Conservation (phyloP, 2,329 filamentous ascomycete species). For the Magnaporthales sp. region DNA sequence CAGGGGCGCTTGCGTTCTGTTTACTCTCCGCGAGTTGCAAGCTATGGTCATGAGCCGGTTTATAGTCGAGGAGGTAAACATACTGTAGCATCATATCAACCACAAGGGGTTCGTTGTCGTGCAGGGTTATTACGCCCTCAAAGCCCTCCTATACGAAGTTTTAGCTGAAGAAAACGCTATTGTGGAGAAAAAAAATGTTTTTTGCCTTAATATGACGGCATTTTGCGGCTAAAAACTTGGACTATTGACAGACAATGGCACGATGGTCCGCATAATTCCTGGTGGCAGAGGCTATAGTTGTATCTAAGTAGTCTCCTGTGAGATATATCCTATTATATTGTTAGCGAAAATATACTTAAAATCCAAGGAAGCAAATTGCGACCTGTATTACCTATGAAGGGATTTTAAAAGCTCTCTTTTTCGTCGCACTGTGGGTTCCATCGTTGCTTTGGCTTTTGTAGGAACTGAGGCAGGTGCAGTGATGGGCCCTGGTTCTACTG, state of each 20-base stretch:
- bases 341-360: too few species aligned
- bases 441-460: background rate
- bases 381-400: too few species aligned
- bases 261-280: too few species aligned
- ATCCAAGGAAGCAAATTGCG: too few species aligned
- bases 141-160: background rate
- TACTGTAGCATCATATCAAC: background rate
- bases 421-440: background rate
- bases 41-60: background rate
- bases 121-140: background rate
- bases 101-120: background rate
- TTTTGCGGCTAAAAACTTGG: background rate
- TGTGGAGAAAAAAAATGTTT: background rate
- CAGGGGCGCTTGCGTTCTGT: background rate
- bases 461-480: background rate
- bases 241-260: background rate
- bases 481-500: background rate
- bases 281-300: too few species aligned
- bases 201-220: background rate
- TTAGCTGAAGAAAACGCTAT: background rate
- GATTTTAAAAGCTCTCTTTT: background rate
- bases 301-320: too few species aligned
- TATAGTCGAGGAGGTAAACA: background rate
- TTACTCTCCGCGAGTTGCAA: background rate
- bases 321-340: too few species aligned